Conservation (phyloP, 306 rosid genomes). For the Prinsepia uniflora region DNA sequence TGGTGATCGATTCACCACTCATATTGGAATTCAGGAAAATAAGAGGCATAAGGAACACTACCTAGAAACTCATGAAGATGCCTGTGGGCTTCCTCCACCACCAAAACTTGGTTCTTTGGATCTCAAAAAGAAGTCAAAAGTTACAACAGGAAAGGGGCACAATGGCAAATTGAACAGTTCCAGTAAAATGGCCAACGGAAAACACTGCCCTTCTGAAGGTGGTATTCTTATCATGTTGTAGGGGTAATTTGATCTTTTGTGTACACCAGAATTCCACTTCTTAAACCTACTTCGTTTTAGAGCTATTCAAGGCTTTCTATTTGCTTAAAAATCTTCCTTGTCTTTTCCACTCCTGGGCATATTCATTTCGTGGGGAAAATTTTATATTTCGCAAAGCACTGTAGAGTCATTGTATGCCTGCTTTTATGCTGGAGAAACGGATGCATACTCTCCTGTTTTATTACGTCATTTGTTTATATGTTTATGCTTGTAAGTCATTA, state of each 20-base stretch:
- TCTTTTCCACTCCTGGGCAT: background rate
- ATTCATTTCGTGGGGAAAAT: background rate
- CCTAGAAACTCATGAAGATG: slow-evolving; percentile 33
- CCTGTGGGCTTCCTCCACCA: slow-evolving; percentile 41
- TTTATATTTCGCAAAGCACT: background rate
- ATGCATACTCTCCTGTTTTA: background rate
- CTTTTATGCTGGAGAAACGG: background rate
- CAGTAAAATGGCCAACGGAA: slow-evolving; percentile 25
- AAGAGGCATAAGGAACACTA: slow-evolving; percentile 31
- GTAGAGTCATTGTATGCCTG: background rate
- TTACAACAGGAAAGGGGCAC: slow-evolving; percentile 30
- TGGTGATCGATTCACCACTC: slow-evolving; percentile 28
- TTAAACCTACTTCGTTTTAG: slow-evolving; percentile 5
- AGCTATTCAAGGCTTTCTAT: slow-evolving; percentile 3
- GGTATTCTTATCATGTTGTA: slow-evolving; percentile 27
- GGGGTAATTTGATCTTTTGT: slow-evolving; percentile 8
- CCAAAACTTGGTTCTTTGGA: slow-evolving; percentile 32
- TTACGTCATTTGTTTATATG: background rate
- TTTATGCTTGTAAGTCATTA: background rate
- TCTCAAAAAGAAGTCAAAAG: slow-evolving; percentile 30
- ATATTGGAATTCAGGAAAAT: slow-evolving; percentile 32
- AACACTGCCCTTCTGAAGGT: slow-evolving; percentile 30
- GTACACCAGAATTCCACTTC: slow-evolving; percentile 1
- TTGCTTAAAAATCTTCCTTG: background rate
- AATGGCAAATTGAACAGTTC: slow-evolving; percentile 38